Evolutionary conservation across 352 stramenopile species (phyloP).

Genomic region (Globisporangium radiosum): DNA sequence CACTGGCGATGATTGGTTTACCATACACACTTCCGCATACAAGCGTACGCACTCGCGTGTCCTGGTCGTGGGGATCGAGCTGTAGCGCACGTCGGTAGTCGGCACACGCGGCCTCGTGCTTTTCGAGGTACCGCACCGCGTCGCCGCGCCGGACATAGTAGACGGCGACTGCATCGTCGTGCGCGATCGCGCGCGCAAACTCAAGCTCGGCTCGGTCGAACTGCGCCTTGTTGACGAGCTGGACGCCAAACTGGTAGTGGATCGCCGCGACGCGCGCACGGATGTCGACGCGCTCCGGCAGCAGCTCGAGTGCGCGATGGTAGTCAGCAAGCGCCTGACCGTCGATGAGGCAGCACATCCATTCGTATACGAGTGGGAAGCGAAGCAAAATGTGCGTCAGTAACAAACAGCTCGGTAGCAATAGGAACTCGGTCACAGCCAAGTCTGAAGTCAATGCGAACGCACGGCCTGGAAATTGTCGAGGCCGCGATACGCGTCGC

Average conservation of each 20-base stretch:
- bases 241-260: slow-evolving; percentile 77
- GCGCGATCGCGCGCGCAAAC: slow-evolving; percentile 46
- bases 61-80: slow-evolving; percentile 50
- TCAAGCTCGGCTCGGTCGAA: slow-evolving; percentile 79
- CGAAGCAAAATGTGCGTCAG: not conserved
- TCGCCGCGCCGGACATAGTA: slow-evolving; percentile 75
- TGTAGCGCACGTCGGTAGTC: slow-evolving; percentile 45
- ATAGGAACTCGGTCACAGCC: not conserved
- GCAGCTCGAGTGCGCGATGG: slow-evolving; percentile 55
- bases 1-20: too few relatives aligned
- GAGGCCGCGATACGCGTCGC: slow-evolving; percentile 68
- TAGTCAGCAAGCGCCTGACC: slow-evolving; percentile 74
- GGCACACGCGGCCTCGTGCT: slow-evolving; percentile 41
- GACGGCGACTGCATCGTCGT: slow-evolving; percentile 40
- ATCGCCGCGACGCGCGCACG: slow-evolving; percentile 61
- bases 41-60: slow-evolving; percentile 31
- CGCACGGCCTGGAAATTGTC: slow-evolving; percentile 64
- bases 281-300: slow-evolving; percentile 41
- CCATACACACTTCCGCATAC: not conserved
- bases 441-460: not conserved
- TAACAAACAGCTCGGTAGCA: not conserved
- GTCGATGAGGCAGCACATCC: not conserved
- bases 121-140: slow-evolving; percentile 66
- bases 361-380: not conserved
- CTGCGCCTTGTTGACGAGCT: slow-evolving; percentile 65